phyloP scores from a whole-genome alignment of 129 eudicot genomes.

The Lactuca saligna region DNA sequence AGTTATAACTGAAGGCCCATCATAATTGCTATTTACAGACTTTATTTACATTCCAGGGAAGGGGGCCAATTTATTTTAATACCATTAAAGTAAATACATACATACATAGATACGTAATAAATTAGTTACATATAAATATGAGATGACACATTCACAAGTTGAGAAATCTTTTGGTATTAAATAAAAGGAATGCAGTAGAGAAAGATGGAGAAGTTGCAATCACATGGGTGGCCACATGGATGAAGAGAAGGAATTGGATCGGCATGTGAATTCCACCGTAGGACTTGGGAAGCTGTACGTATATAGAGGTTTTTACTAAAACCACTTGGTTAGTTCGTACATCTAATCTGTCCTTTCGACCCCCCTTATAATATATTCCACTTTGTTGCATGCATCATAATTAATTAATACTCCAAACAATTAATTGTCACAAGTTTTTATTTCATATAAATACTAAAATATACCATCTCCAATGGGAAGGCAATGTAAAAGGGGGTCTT shows the following conservation, averaged over 20 bases:
- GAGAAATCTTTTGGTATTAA: not conserved
- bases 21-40: not conserved
- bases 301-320: not conserved
- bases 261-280: constrained; percentile 21
- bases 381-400: not conserved
- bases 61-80: not conserved
- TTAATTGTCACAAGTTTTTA: not conserved
- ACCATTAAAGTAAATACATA: not conserved
- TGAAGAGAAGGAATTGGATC: constrained; percentile 11
- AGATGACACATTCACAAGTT: not conserved
- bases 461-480: not conserved
- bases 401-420: not conserved
- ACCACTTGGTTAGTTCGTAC: constrained; percentile 3
- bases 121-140: not conserved
- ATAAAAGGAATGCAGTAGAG: not conserved
- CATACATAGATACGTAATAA: not conserved
- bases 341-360: constrained; percentile 4
- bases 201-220: constrained; percentile 3
- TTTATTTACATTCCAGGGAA: not conserved
- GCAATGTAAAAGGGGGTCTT: too few relatives aligned
- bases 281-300: constrained; percentile 7
- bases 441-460: too few relatives aligned
- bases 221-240: constrained; percentile 22
- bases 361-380: not conserved
- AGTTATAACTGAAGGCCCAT: not conserved